Percentiles rank a stretch among this genome's conserved stretches.
These are phyloP conservation scores for Mortierella claussenii DNA, from an alignment of 192 early-diverging fungal species.

Conservation along the genomic window DNA sequence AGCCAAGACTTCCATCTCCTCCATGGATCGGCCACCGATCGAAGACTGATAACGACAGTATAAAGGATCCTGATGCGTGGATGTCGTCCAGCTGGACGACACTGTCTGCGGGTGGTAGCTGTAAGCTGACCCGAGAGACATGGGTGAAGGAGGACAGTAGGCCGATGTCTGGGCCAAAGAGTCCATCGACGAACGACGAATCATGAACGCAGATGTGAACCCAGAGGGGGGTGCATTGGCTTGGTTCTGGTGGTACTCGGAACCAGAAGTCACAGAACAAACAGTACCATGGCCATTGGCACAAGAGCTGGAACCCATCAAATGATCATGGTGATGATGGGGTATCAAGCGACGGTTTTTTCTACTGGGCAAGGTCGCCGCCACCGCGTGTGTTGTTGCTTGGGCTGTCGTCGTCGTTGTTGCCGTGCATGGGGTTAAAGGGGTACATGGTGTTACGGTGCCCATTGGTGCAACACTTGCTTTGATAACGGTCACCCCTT, in stretches of 20 bases:
- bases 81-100: not conserved
- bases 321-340: constrained; percentile 16
- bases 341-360: constrained; percentile 26
- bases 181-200: not conserved
- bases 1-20: constrained; percentile 26
- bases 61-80: not conserved
- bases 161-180: not conserved
- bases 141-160: not conserved
- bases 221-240: too few relatives aligned
- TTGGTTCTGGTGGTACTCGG: too few relatives aligned
- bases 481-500: too few relatives aligned
- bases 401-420: too few relatives aligned
- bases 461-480: too few relatives aligned
- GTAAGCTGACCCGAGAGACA: not conserved
- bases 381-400: too few relatives aligned
- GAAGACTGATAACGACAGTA: not conserved
- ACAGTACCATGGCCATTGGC: not conserved
- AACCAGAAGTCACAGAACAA: not conserved
- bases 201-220: not conserved
- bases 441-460: too few relatives aligned
- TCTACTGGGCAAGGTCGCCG: too few relatives aligned
- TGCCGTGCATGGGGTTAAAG: too few relatives aligned
- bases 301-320: not conserved
- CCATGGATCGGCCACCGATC: constrained; percentile 8
- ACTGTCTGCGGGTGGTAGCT: not conserved